Evolutionary conservation across 1,284 basidiomycete species (phyloP).

Genomic region (Trichosporon sp.): DNA sequence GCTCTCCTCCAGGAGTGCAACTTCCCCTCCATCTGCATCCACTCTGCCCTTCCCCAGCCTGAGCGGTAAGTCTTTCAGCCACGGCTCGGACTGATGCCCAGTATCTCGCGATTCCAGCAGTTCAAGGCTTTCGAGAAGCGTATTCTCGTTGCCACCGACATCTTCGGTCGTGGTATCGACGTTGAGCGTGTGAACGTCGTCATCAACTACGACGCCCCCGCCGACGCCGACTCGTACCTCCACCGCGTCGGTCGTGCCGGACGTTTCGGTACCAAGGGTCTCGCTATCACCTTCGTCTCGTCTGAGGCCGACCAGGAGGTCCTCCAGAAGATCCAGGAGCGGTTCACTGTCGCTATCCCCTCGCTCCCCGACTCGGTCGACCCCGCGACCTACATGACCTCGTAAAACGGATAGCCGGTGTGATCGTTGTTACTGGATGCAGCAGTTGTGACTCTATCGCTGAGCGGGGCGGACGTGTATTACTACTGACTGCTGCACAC

Average conservation of each 20-base stretch:
- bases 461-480: too few relatives aligned
- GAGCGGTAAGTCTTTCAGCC: conserved; percentile 77
- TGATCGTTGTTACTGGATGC: not conserved
- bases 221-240: conserved; percentile 95
- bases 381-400: conserved; percentile 47
- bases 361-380: conserved; percentile 47
- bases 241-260: conserved; percentile 99
- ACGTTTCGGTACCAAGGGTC: conserved; percentile 98
- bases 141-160: conserved; percentile 95
- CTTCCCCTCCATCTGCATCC: conserved; percentile 97
- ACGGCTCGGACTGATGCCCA: conserved; percentile 34
- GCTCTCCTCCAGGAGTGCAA: conserved; percentile 95
- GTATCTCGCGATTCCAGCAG: conserved; percentile 93
- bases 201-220: conserved; percentile 91
- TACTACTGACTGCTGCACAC: not conserved
- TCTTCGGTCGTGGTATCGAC: conserved; percentile 95
- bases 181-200: conserved; percentile 97
- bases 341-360: conserved; percentile 51
- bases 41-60: conserved; percentile 88
- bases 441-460: conserved; percentile 1
- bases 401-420: conserved; percentile 20
- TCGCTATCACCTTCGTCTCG: conserved; percentile 96
- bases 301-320: conserved; percentile 89
- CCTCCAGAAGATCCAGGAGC: conserved; percentile 56
- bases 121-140: conserved; percentile 99